Conservation (phyloP, 2,329 filamentous ascomycete genomes). For the Arthrobotrys conoides region DNA sequence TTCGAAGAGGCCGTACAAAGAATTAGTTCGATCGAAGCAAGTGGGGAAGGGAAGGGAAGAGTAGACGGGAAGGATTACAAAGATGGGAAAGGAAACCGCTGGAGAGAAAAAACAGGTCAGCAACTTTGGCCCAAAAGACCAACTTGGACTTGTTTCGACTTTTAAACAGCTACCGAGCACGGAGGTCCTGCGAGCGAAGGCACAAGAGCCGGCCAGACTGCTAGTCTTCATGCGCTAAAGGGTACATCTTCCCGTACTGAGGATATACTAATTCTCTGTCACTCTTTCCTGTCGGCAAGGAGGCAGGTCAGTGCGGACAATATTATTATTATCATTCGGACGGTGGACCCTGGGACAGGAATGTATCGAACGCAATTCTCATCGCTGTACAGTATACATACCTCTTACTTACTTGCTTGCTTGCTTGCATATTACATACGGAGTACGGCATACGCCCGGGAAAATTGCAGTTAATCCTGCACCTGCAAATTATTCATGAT, state of each 20-base stretch:
- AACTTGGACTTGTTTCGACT: constrained; percentile 49
- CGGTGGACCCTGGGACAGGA: constrained; percentile 18
- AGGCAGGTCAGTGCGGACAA: constrained; percentile 46
- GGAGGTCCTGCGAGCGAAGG: constrained; percentile 33
- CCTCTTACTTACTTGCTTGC: no score
- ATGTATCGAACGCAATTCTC: not conserved
- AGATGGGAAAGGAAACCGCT: constrained; percentile 51
- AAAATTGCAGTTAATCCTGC: constrained; percentile 34
- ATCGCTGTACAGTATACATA: not conserved
- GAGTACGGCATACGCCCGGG: constrained; percentile 23
- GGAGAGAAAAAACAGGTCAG: constrained; percentile 53
- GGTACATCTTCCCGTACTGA: constrained; percentile 13
- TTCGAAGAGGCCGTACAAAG: constrained; percentile 6
- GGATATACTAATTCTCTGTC: no score
- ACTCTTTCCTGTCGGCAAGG: constrained; percentile 36
- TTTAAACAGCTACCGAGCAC: constrained; percentile 58
- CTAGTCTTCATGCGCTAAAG: constrained; percentile 41
- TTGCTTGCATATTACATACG: constrained; percentile 8
- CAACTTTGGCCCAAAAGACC: constrained; percentile 50
- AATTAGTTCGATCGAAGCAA: no score
- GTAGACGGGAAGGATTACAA: constrained; percentile 24
- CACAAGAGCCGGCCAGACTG: constrained; percentile 11
- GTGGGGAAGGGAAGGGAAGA: not conserved
- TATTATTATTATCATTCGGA: not conserved
- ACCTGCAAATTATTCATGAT: not conserved